Base-by-base conservation (phyloP, 2,329 filamentous ascomycete species). In the Cytospora leucostoma region DNA sequence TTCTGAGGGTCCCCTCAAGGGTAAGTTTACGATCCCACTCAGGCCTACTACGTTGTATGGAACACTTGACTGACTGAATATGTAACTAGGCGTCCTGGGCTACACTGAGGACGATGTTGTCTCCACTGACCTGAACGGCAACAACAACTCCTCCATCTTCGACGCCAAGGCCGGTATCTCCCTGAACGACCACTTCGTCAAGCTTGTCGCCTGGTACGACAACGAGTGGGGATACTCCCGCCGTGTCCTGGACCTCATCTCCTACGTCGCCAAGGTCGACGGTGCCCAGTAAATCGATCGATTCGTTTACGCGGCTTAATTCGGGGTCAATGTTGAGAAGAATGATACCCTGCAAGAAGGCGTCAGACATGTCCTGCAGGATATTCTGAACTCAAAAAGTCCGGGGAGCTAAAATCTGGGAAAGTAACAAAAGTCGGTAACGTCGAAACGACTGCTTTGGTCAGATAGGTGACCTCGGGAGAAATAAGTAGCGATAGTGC, bases 141-240 rank as follows among this genome's bases (percentile, higher is more conserved):
- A 98, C 85, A 86, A 83, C 78, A 81, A 88, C 88, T 97, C 93
- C 71, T 97, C 93, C 83, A 96, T 98, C 87, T 97, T 99, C 82
- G 95, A 99, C 79, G 93, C 93, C 80, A 96, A 97, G 90, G 95
- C 95, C 67, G 95, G 95, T 87, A 98, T 99, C 82, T 91, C 93
- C 71, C 90, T 99, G 74, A 99, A 98, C 88, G 82, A 93, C 76
- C 93, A 97, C 89, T 98, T 98, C 80, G 88, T 97, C 87, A 99
- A 99, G 91, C 87, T 99, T 68, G 90, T 97, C 78, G 89, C 89
- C 74, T 98, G 94, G 95, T 97, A 97, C 83, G 93, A 97, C 87
- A 98, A 98, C 87, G 94, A 98, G 88, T 97, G 93, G 93, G 95
- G 93, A 76, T 98, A 99, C 90, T 96, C 91, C 80, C 93, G 93